These are phyloP conservation scores for Gossypium gossypioides DNA, from an alignment of 441 rosid species.

Conservation along the genomic window DNA sequence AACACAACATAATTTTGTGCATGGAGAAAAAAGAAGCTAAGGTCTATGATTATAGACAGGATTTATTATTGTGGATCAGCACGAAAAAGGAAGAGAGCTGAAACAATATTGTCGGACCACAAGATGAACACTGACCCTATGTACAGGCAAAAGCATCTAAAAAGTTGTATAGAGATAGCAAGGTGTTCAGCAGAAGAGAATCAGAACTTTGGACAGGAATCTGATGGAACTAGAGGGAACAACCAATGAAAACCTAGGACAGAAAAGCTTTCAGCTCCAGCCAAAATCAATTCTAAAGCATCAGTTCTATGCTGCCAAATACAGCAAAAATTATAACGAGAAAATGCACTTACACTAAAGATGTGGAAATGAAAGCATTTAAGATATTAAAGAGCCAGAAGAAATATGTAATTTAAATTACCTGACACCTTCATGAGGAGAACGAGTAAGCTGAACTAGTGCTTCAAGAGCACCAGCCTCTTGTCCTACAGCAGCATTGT, in stretches of 20 bases:
- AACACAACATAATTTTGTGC: background rate
- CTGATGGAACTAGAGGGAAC: background rate
- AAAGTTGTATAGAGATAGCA: background rate
- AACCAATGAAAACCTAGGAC: background rate
- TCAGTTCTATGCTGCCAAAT: background rate
- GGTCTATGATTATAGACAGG: background rate
- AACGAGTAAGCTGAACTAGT: constrained; percentile 74
- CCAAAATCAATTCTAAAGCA: constrained; percentile 3
- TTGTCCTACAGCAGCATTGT: constrained; percentile 91
- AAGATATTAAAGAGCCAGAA: background rate
- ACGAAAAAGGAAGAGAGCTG: background rate
- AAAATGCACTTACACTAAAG: background rate
- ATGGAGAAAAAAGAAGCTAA: background rate
- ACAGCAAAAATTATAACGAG: background rate
- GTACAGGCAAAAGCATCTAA: constrained; percentile 1
- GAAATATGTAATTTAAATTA: constrained; percentile 10
- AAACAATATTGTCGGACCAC: background rate
- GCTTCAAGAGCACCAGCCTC: constrained; percentile 95
- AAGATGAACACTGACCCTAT: background rate
- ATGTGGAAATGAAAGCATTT: background rate
- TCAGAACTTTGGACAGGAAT: background rate
- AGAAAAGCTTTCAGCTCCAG: background rate
- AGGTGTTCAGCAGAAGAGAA: background rate
- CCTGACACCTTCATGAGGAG: constrained; percentile 96
- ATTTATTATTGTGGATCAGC: background rate